A percentile compares a stretch with the other conserved stretches of the same genome.
phyloP scores from a whole-genome alignment of 164 flowering plant genomes.

The Tetracentron sinense region DNA sequence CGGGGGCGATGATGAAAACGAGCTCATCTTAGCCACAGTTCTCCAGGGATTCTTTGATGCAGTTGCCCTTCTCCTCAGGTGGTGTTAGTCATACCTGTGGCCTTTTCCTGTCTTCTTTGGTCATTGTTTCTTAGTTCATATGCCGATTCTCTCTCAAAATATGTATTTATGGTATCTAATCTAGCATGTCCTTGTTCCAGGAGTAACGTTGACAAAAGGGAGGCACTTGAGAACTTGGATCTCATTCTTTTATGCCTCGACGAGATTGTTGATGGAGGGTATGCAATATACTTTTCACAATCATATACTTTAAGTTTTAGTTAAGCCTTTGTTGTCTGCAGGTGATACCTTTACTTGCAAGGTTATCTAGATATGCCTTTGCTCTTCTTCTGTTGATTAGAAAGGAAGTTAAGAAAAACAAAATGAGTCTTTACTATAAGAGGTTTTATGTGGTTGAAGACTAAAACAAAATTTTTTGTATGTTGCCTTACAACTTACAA shows the following conservation, averaged over 20 bases:
- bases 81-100: constrained; percentile 1
- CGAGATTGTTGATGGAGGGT: constrained; percentile 94
- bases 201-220: constrained; percentile 67
- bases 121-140: neutral
- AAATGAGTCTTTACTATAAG: too few species aligned
- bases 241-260: constrained; percentile 80
- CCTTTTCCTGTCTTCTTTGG: neutral
- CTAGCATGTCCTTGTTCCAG: constrained; percentile 28
- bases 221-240: constrained; percentile 85
- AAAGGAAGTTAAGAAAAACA: too few species aligned
- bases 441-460: too few species aligned
- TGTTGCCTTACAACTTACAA: neutral
- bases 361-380: too few species aligned
- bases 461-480: neutral
- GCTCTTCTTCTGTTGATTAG: too few species aligned
- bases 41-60: constrained; percentile 89
- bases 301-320: too few species aligned
- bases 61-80: constrained; percentile 74
- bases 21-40: constrained; percentile 68
- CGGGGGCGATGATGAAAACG: constrained; percentile 85
- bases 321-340: too few species aligned
- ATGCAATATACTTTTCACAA: too few species aligned
- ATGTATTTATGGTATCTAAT: neutral
- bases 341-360: too few species aligned
- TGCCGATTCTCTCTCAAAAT: neutral